Evolutionary conservation across 148 eudicot genomes (phyloP).

Genomic region (Diospyros lotus): DNA sequence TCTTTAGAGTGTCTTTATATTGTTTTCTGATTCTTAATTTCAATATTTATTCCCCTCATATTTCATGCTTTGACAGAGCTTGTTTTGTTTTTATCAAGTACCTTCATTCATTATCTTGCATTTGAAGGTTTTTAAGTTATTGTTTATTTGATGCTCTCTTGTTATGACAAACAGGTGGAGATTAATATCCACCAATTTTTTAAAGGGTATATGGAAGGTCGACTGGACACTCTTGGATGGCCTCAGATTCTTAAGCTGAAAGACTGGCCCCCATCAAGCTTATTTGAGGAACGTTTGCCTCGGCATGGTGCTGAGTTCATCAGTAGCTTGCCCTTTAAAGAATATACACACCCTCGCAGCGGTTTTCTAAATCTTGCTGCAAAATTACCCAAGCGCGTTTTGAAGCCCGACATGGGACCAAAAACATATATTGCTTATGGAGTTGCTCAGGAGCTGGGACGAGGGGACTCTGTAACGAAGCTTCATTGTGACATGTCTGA

Average conservation of each 20-base stretch:
- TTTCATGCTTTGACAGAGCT: not conserved
- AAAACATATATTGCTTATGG: slow-evolving; percentile 74
- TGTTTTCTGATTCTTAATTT: not conserved
- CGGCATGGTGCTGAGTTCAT: slow-evolving; percentile 65
- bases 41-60: not conserved
- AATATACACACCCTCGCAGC: slow-evolving; percentile 53
- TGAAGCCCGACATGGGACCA: slow-evolving; percentile 76
- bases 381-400: slow-evolving; percentile 33
- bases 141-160: not conserved
- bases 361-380: slow-evolving; percentile 58
- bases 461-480: slow-evolving; percentile 76
- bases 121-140: not conserved
- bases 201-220: slow-evolving; percentile 43
- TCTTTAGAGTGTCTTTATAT: not conserved
- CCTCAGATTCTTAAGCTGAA: slow-evolving; percentile 60
- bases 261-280: slow-evolving; percentile 68
- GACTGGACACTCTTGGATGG: slow-evolving; percentile 32
- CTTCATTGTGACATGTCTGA: slow-evolving; percentile 73
- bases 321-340: slow-evolving; percentile 64
- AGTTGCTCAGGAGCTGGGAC: slow-evolving; percentile 61
- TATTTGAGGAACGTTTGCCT: slow-evolving; percentile 49
- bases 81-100: not conserved
- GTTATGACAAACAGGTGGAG: slow-evolving; percentile 24
- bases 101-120: not conserved
- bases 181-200: slow-evolving; percentile 54